Percentiles rank a stretch among this genome's conserved stretches.
phyloP scores from a whole-genome alignment of 2,329 filamentous ascomycete genomes.

The Scorias spongiosa region DNA sequence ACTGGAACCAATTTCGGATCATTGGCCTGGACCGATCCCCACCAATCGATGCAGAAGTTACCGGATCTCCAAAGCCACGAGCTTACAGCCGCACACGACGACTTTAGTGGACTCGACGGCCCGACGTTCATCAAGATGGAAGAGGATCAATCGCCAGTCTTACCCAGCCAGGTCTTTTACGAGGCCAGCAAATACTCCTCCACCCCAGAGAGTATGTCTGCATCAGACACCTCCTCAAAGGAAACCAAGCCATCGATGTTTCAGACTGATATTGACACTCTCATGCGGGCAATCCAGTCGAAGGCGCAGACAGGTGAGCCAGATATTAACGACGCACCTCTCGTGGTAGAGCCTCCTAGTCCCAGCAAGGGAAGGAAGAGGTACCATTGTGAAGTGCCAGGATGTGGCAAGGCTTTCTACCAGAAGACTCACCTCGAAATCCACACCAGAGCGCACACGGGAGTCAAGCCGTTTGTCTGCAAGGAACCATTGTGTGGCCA shows the following conservation, averaged over 20 bases:
- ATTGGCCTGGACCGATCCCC: neutral
- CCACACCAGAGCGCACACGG: conserved; percentile 76
- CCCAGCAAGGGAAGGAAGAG: conserved; percentile 38
- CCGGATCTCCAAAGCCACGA: neutral
- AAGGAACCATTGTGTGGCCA: conserved; percentile 58
- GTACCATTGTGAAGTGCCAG: conserved; percentile 57
- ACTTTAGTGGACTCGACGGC: conserved; percentile 11
- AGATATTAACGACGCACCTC: conserved; percentile 13
- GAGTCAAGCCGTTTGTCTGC: conserved; percentile 81
- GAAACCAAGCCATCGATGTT: conserved; percentile 39
- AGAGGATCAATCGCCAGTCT: conserved; percentile 24
- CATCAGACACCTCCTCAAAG: conserved; percentile 27
- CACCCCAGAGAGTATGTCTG: conserved; percentile 25
- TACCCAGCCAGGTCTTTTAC: conserved; percentile 25
- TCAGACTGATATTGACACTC: conserved; percentile 66
- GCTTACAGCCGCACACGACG: conserved; percentile 5
- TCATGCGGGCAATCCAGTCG: conserved; percentile 79
- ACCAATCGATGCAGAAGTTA: neutral
- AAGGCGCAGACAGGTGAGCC: conserved; percentile 34
- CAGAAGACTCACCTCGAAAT: conserved; percentile 92
- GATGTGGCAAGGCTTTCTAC: conserved; percentile 68
- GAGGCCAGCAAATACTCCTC: conserved; percentile 17
- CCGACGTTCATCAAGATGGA: conserved; percentile 29
- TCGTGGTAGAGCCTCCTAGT: conserved; percentile 14
- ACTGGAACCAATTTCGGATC: conserved; percentile 1